phyloP scores from a whole-genome alignment of 495 filamentous ascomycete species.

The Copromyces sp. region DNA sequence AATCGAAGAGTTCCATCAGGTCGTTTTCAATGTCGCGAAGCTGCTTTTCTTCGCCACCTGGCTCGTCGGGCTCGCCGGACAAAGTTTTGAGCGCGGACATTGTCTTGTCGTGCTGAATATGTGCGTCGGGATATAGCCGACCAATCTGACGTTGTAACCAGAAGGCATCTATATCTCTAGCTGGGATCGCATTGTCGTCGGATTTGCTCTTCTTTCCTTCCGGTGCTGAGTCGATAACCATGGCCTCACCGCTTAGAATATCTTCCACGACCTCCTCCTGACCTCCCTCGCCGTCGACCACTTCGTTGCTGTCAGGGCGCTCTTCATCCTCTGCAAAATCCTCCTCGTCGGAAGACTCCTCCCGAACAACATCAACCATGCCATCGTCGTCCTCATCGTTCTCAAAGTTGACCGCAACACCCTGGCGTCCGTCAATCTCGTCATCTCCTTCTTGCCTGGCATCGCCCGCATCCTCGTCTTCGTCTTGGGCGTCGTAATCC shows the following conservation, averaged over 20 bases:
- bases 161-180: slow-evolving; percentile 88
- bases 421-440: slow-evolving; percentile 86
- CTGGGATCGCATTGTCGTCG: slow-evolving; percentile 54
- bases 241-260: slow-evolving; percentile 44
- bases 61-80: slow-evolving; percentile 61
- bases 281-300: slow-evolving; percentile 40
- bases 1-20: slow-evolving; percentile 95
- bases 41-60: slow-evolving; percentile 60
- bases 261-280: slow-evolving; percentile 39
- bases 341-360: slow-evolving; percentile 79
- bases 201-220: slow-evolving; percentile 27
- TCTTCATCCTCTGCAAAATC: slow-evolving; percentile 56
- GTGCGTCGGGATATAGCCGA: slow-evolving; percentile 74
- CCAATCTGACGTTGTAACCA: slow-evolving; percentile 95
- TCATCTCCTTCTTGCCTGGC: slow-evolving; percentile 60
- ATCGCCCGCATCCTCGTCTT: slow-evolving; percentile 79
- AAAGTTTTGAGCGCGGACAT: slow-evolving; percentile 70
- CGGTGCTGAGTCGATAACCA: slow-evolving; percentile 64
- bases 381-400: slow-evolving; percentile 86
- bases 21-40: slow-evolving; percentile 95
- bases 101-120: slow-evolving; percentile 84
- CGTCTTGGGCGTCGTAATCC: slow-evolving; percentile 94
- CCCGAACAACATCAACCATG: slow-evolving; percentile 68
- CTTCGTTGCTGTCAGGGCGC: slow-evolving; percentile 44
- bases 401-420: slow-evolving; percentile 93